phyloP scores from a whole-genome alignment of 192 early-diverging fungal genomes.

The Lobosporangium transversale region DNA sequence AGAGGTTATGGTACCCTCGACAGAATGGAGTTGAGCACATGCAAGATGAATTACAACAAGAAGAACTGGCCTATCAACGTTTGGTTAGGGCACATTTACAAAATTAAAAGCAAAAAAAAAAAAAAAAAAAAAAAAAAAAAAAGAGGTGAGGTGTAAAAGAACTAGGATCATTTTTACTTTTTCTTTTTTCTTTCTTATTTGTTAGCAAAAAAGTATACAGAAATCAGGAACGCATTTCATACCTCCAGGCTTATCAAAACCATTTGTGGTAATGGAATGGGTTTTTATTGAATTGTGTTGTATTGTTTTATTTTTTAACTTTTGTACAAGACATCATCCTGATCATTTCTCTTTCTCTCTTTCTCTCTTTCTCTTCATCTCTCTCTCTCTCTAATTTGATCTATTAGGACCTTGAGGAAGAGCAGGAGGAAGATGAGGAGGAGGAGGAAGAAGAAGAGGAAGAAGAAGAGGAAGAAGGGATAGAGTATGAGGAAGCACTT shows the following conservation, averaged over 20 bases:
- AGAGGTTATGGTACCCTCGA: constrained; percentile 33
- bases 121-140: no score
- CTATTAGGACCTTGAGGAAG: background rate
- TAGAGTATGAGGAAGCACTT: constrained; percentile 10
- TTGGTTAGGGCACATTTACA: no score
- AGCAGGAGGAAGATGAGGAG: constrained; percentile 9
- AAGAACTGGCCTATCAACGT: constrained; percentile 12
- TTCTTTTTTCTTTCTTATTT: no score
- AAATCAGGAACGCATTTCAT: constrained; percentile 23
- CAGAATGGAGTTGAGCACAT: constrained; percentile 21
- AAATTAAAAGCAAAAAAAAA: no score
- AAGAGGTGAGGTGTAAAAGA: no score
- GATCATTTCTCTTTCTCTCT: background rate
- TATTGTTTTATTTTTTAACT: no score
- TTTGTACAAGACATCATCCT: background rate
- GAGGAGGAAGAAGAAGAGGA: constrained; percentile 23
- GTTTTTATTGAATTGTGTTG: no score
- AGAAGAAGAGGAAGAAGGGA: constrained; percentile 10
- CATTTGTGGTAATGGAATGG: constrained; percentile 5
- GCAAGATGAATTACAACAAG: constrained; percentile 20
- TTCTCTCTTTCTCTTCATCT: background rate
- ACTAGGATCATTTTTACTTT: no score
- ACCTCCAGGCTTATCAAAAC: constrained; percentile 21
- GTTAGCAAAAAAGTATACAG: constrained; percentile 10
- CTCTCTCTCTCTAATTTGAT: background rate